Conservation (phyloP, 2,329 filamentous ascomycete species). For the Diaporthe nobilis region DNA sequence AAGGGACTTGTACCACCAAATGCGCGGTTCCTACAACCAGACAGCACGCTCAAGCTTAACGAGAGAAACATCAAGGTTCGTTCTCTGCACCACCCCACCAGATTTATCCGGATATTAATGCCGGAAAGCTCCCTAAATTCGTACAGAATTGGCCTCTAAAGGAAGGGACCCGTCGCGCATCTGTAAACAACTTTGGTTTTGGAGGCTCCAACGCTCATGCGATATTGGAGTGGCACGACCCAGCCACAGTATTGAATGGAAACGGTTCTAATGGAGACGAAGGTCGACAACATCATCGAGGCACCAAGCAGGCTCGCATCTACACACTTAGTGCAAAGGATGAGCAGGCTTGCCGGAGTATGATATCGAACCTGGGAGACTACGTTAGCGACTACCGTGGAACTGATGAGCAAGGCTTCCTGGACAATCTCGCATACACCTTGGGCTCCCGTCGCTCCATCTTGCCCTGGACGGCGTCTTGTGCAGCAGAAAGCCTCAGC, state of each 20-base stretch:
- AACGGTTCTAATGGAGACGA: background rate
- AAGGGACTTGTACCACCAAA: background rate
- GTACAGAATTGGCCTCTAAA: background rate
- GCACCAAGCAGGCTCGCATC: background rate
- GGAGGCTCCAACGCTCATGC: background rate
- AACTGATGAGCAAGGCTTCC: background rate
- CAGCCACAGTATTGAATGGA: background rate
- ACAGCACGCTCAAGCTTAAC: background rate
- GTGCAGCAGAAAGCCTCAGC: background rate
- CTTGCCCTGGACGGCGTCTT: background rate
- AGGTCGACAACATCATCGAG: background rate
- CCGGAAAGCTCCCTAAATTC: no score
- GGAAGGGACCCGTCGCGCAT: background rate
- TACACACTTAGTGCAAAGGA: background rate
- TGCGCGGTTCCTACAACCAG: background rate
- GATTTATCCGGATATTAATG: no score
- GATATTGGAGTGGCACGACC: background rate
- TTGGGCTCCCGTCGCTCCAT: background rate
- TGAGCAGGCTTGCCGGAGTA: background rate
- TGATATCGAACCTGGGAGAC: background rate
- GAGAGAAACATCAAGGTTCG: background rate
- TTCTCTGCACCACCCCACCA: background rate
- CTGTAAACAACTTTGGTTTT: background rate
- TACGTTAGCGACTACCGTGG: background rate
- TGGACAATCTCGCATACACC: background rate